Base-by-base conservation (phyloP, 1,139 yeast genomes). In the Suhomyces bokatorum region DNA sequence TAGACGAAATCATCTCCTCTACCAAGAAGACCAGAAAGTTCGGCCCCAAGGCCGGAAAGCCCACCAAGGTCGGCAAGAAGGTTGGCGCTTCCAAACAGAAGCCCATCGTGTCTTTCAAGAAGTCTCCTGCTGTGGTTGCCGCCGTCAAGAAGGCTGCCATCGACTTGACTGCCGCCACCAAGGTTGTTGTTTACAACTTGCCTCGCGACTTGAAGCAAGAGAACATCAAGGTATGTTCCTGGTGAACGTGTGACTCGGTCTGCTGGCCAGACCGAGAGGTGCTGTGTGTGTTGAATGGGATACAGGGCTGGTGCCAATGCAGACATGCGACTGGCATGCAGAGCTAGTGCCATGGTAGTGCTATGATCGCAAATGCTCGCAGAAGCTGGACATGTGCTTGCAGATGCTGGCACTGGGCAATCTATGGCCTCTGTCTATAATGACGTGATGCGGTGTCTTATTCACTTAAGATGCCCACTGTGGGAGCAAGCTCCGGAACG, bases 1-100 rank as follows among this genome's bases (percentile, higher is more conserved):
- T 93, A 64, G 99, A 93, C 74, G 98, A 91, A 61, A 93, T 93
- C 66, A 88, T 93, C 66, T 79, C 95, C 51, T 72, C 88, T 70
- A 67, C 80, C 77, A 60, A 69, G 69, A 58, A 52, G 49, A 53
- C 62, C 50, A 57, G 57, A 52, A 53, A 50, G 49, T 45, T 44
- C 40, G 49, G 46, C 36, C 45, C 51, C 33, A 47, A 48, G 37
- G 40, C 37, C 13, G 52, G 50, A 35, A 69, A 68, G 50, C 62
- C 60, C 59, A 70, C 57, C 70, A 73, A 65, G 62, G 70, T 61
- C 43, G 69, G 69, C 37, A 64, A 67, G 55, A 62, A 62, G 49
- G 63, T 66, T 41, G 66, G 64, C 29, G 54, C 54, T 31, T 40
- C 60, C 38, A 59, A 54, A 50, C 69, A 66, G 54, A 69, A 69